Evolutionary conservation across 2,329 filamentous ascomycete genomes (phyloP).

Genomic region (Fusarium sarcochroum): DNA sequence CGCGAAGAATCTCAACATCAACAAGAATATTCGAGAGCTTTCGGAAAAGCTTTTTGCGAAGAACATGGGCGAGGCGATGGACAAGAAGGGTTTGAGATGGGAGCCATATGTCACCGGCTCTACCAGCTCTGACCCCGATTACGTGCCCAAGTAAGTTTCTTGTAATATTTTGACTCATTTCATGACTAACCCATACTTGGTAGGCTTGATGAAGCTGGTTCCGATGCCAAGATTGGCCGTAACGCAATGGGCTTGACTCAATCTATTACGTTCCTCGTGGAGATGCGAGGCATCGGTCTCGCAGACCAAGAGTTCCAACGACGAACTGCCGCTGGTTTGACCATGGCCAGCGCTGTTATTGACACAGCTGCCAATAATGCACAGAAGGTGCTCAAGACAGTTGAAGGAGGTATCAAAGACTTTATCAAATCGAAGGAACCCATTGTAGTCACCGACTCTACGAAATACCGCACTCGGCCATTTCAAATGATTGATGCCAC

Average conservation of each 20-base stretch:
- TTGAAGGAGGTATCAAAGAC: constrained; percentile 45
- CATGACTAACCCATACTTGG: too few species aligned
- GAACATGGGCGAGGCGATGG: constrained; percentile 49
- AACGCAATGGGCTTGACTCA: constrained; percentile 50
- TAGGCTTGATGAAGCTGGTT: constrained; percentile 48
- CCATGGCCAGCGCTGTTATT: constrained; percentile 47
- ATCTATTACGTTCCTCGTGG: constrained; percentile 49
- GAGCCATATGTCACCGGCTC: constrained; percentile 49
- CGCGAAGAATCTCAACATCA: constrained; percentile 54
- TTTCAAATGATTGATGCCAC: constrained; percentile 49
- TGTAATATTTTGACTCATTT: accelerated
- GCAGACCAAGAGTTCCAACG: constrained; percentile 52
- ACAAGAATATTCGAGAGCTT: constrained; percentile 48
- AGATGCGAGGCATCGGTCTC: constrained; percentile 51
- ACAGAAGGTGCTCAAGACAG: constrained; percentile 43
- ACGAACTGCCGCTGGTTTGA: constrained; percentile 47
- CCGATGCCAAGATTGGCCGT: constrained; percentile 51
- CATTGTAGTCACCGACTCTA: constrained; percentile 49
- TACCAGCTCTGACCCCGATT: constrained; percentile 30
- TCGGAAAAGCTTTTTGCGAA: constrained; percentile 50
- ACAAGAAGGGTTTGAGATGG: constrained; percentile 48
- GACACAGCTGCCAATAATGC: constrained; percentile 51
- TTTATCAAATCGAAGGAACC: constrained; percentile 49
- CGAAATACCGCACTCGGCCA: constrained; percentile 32
- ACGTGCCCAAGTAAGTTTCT: constrained; percentile 17